Percentiles rank a stretch among this genome's conserved stretches.
These are phyloP conservation scores for Trichophyton verrucosum DNA, from an alignment of 2,329 filamentous ascomycete genomes.

Conservation along the genomic window DNA sequence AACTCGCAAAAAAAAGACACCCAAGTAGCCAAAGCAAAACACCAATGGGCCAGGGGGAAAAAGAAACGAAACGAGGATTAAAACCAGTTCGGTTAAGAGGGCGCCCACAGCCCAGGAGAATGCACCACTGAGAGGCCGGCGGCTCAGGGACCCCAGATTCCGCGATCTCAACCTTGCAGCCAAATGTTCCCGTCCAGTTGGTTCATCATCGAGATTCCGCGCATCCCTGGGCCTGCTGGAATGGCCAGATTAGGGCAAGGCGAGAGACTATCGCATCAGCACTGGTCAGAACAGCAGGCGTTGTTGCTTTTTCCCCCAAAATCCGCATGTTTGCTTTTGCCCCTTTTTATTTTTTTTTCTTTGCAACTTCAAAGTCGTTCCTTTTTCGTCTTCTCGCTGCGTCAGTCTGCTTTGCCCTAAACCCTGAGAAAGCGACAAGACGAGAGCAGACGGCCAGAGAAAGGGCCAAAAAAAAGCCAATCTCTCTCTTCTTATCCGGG, in stretches of 20 bases:
- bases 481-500: not conserved
- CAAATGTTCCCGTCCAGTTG: constrained; percentile 7
- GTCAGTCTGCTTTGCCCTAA: no score
- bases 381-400: no score
- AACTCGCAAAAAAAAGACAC: no score
- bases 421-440: no score
- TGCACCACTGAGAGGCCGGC: constrained; percentile 7
- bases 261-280: not conserved
- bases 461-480: not conserved
- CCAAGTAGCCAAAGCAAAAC: no score
- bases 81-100: constrained; percentile 1
- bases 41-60: not conserved
- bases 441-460: no score
- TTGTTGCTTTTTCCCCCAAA: not conserved
- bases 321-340: not conserved
- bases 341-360: not conserved
- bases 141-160: constrained; percentile 9
- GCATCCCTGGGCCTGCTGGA: not conserved
- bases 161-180: constrained; percentile 10
- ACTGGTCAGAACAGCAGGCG: not conserved
- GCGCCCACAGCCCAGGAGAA: constrained; percentile 1
- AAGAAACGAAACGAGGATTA: not conserved
- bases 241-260: constrained; percentile 1
- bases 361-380: not conserved
- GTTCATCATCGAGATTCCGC: constrained; percentile 4